Percentiles rank a stretch among this genome's conserved stretches.
Conservation (phyloP, 106 monocot genomes). For the Platanthera zijinensis region DNA sequence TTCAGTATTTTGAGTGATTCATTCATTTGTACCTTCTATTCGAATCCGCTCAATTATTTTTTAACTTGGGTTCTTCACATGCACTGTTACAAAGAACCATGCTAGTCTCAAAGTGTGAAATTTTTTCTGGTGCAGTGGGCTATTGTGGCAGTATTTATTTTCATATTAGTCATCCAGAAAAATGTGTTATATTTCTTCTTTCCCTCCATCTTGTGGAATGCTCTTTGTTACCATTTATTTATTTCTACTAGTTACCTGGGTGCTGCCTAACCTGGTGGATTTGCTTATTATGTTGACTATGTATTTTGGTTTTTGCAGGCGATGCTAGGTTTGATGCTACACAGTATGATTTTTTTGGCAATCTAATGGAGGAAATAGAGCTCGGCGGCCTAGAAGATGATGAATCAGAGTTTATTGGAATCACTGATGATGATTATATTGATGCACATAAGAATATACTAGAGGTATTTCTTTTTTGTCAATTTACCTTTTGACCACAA, state of each 20-base stretch:
- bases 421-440: slow-evolving; percentile 26
- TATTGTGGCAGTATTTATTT: background rate
- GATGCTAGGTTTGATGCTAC: slow-evolving; percentile 18
- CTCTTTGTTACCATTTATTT: background rate
- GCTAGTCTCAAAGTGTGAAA: background rate
- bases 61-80: background rate
- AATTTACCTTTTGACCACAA: background rate
- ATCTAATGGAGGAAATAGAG: slow-evolving; percentile 5
- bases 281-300: background rate
- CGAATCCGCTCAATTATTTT: background rate
- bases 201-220: background rate
- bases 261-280: no score
- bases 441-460: background rate
- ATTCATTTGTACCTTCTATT: background rate
- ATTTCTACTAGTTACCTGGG: background rate
- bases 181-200: background rate
- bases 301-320: background rate
- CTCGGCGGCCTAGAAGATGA: slow-evolving; percentile 16
- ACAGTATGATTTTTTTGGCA: slow-evolving; percentile 18
- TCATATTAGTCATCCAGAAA: background rate
- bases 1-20: background rate
- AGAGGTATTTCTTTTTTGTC: background rate
- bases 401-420: slow-evolving; percentile 13
- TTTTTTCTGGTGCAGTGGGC: background rate
- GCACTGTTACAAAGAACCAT: background rate